Base-by-base conservation (phyloP, 1,284 basidiomycete genomes). In the Tilletia horrida region DNA sequence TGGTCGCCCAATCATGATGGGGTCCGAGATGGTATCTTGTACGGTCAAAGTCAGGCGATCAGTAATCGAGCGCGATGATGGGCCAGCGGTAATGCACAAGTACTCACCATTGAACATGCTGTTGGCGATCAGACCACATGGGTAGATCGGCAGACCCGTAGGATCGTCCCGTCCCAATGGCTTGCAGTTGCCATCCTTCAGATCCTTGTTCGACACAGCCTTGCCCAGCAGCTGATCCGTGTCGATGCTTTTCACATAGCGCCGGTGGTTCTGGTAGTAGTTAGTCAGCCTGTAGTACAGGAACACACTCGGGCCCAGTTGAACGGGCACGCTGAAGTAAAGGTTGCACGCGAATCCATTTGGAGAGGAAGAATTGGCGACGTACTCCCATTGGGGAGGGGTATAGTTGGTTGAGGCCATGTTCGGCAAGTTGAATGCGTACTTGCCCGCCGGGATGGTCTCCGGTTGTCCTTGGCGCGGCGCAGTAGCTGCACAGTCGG, bases 61-160 rank as follows among this genome's bases (percentile, higher is more conserved):
- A n/a, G n/a, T n/a, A n/a, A n/a, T n/a, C n/a, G n/a, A n/a, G n/a
- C n/a, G n/a, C n/a, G n/a, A n/a, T n/a, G n/a, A n/a, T n/a, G n/a
- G n/a, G n/a, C n/a, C n/a, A n/a, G n/a, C n/a, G n/a, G n/a, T n/a
- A n/a, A n/a, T n/a, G n/a, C n/a, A 25, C 1, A 16, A 63, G 57
- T 23, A 79, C 87, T 45, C 66, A 91, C 91, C 94, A 79, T 99
- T 99, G 85, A 97, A 99, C 8, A 93, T 68, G n/a, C 92, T 95
- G 84, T 99, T 99, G 62, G 96, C 96, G 73, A 99, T 96, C 71
- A 98, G 85, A 43, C 96, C 96, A 76, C 96, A 99, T 0, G 96
- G 96, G 81, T 94, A 99, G 71, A 80, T 75, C 7, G 63, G 63
- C 47, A 50, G 21, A 11, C 31, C 31, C 11, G 35, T 63, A 29